Evolutionary conservation across 768 basidiomycete genomes (phyloP).

Genomic region (Boletus rufocinnamomeus): DNA sequence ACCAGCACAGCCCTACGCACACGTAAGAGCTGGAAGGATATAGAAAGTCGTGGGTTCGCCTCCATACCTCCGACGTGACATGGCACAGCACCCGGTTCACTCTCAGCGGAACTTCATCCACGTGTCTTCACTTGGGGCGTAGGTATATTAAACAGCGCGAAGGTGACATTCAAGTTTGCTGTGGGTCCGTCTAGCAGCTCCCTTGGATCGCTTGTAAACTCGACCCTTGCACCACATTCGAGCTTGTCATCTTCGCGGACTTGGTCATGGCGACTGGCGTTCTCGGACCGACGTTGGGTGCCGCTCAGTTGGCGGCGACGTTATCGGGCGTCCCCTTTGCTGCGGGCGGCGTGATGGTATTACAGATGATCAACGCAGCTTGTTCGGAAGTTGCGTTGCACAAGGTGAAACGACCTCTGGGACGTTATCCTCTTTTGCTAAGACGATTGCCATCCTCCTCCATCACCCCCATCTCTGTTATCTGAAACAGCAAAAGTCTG

Average conservation of each 20-base stretch:
- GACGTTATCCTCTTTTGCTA: neutral
- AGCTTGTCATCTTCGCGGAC: neutral
- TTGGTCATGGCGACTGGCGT: slow-evolving; percentile 18
- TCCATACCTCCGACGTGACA: neutral
- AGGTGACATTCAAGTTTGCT: neutral
- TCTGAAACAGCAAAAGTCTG: slow-evolving; percentile 42
- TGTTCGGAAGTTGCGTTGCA: slow-evolving; percentile 50
- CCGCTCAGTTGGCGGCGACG: slow-evolving; percentile 46
- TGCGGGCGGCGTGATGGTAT: slow-evolving; percentile 42
- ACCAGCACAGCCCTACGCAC: neutral
- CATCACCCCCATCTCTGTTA: neutral
- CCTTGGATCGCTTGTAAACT: neutral
- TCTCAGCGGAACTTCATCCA: neutral
- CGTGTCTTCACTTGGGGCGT: neutral
- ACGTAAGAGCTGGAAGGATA: slow-evolving; percentile 2
- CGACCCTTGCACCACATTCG: neutral
- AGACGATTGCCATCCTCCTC: neutral
- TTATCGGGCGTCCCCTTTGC: slow-evolving; percentile 48
- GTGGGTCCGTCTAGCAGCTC: neutral
- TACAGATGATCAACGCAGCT: slow-evolving; percentile 46
- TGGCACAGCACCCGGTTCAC: neutral
- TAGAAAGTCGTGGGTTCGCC: slow-evolving; percentile 16
- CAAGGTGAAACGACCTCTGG: slow-evolving; percentile 41
- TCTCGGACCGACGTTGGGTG: slow-evolving; percentile 26
- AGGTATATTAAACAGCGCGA: slow-evolving; percentile 9